phyloP scores from a whole-genome alignment of 176 grass and related monocot genomes.

The Avena insularis region DNA sequence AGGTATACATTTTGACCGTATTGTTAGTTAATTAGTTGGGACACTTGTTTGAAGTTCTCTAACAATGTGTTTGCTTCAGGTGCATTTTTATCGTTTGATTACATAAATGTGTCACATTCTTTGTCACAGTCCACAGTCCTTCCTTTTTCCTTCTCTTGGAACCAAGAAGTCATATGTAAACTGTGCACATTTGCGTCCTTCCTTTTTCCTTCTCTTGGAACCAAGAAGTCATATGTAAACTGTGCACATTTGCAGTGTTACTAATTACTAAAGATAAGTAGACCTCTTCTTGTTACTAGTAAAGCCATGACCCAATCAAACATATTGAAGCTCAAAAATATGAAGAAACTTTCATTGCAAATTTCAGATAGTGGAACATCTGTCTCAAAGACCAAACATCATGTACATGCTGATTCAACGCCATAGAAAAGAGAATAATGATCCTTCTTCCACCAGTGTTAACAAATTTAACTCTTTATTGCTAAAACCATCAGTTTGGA shows the following conservation, averaged over 20 bases:
- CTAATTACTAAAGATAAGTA: constrained; percentile 32
- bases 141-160: not conserved
- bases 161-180: constrained; percentile 24
- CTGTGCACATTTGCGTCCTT: not conserved
- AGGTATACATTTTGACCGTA: constrained; percentile 55
- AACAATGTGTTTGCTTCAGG: constrained; percentile 17
- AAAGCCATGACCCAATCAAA: constrained; percentile 3
- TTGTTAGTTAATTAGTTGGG: constrained; percentile 14
- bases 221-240: constrained; percentile 23
- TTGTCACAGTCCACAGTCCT: not conserved
- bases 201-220: not conserved
- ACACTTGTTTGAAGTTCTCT: constrained; percentile 17
- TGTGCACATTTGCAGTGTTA: not conserved
- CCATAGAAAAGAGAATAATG: not conserved
- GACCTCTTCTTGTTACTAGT: constrained; percentile 15
- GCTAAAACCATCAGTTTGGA: not conserved
- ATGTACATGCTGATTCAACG: not conserved
- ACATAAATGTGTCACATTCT: constrained; percentile 23
- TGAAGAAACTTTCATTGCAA: not conserved
- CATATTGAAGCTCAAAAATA: not conserved
- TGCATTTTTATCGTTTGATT: constrained; percentile 6
- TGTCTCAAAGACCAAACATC: not conserved
- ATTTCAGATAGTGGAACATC: not conserved
- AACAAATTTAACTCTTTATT: not conserved
- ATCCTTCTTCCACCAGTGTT: constrained; percentile 1